These are phyloP conservation scores for Rhizopogon sp. DNA, from an alignment of 768 basidiomycete genomes.

Conservation along the genomic window DNA sequence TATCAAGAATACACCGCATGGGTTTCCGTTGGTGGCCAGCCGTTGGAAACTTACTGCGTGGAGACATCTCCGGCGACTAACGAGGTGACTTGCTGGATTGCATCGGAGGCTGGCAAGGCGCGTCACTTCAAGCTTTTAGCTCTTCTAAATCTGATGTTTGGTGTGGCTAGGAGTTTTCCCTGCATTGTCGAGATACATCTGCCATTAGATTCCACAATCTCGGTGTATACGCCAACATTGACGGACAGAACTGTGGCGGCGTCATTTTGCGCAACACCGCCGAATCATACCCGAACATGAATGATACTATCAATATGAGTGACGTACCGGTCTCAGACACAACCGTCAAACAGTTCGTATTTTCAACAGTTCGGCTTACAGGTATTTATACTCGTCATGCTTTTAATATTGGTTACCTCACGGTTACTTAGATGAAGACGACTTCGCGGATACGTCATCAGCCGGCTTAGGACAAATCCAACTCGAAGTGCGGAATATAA, in stretches of 20 bases:
- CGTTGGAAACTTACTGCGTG: conserved; percentile 21
- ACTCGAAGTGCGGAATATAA: not conserved
- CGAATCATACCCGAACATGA: not conserved
- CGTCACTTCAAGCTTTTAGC: not conserved
- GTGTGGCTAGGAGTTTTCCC: conserved; percentile 17
- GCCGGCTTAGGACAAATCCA: conserved; percentile 1
- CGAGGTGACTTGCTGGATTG: conserved; percentile 24
- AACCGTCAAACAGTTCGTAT: conserved; percentile 16
- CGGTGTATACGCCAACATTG: conserved; percentile 7
- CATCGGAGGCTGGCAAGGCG: conserved; percentile 23
- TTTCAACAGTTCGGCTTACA: conserved; percentile 22
- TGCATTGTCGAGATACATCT: conserved; percentile 8
- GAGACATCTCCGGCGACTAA: conserved; percentile 10
- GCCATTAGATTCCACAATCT: not conserved
- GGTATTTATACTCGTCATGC: conserved; percentile 13
- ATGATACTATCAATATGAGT: not conserved
- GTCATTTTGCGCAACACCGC: not conserved
- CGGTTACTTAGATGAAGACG: conserved; percentile 20
- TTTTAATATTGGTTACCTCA: conserved; percentile 3
- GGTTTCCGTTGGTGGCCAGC: conserved; percentile 22
- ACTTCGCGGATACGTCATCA: conserved; percentile 12
- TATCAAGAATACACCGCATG: conserved; percentile 17
- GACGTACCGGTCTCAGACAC: conserved; percentile 8
- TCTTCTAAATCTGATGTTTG: not conserved
- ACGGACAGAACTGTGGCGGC: conserved; percentile 13